These are phyloP conservation scores for Fusarium sp. DNA, from an alignment of 2,329 filamentous ascomycete genomes.

Conservation along the genomic window DNA sequence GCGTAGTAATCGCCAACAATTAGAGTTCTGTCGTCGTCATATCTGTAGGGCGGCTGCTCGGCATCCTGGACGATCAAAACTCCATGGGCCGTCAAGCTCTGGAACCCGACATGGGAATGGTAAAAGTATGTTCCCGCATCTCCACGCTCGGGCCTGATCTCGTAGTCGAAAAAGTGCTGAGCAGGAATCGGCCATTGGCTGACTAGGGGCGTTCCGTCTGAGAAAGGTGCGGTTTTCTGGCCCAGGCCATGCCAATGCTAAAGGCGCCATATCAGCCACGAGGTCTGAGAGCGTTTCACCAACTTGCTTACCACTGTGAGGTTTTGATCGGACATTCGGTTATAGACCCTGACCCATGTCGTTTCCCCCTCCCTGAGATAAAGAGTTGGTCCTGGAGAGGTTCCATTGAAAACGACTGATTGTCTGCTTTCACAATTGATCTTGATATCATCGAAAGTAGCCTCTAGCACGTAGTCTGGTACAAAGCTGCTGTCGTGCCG, in stretches of 20 bases:
- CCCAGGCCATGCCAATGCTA: conserved; percentile 76
- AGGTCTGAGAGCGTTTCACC: accelerated
- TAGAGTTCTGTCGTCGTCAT: conserved; percentile 69
- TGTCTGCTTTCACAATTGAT: conserved; percentile 18
- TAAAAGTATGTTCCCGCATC: conserved; percentile 75
- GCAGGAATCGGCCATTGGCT: conserved; percentile 74
- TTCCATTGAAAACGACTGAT: conserved; percentile 24
- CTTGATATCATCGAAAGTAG: conserved; percentile 15
- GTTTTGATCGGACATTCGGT: conserved; percentile 14
- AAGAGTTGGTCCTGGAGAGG: conserved; percentile 14
- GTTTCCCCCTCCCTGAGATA: conserved; percentile 26
- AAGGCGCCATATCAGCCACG: neutral
- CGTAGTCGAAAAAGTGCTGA: conserved; percentile 73
- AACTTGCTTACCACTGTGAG: conserved; percentile 28
- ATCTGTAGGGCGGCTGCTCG: conserved; percentile 65
- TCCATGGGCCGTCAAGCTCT: conserved; percentile 68
- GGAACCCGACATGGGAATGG: conserved; percentile 73
- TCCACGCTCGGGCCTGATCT: conserved; percentile 63
- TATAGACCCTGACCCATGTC: conserved; percentile 34
- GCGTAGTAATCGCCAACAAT: conserved; percentile 66
- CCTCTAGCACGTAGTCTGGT: conserved; percentile 30
- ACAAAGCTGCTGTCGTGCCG: conserved; percentile 18
- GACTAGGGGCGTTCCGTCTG: conserved; percentile 69
- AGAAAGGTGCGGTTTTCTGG: conserved; percentile 69
- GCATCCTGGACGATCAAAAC: conserved; percentile 61